Evolutionary conservation across 345 rosid species (phyloP), one percentile per base, ranked within the genome.

Genomic region (Passiflora organensis): DNA sequence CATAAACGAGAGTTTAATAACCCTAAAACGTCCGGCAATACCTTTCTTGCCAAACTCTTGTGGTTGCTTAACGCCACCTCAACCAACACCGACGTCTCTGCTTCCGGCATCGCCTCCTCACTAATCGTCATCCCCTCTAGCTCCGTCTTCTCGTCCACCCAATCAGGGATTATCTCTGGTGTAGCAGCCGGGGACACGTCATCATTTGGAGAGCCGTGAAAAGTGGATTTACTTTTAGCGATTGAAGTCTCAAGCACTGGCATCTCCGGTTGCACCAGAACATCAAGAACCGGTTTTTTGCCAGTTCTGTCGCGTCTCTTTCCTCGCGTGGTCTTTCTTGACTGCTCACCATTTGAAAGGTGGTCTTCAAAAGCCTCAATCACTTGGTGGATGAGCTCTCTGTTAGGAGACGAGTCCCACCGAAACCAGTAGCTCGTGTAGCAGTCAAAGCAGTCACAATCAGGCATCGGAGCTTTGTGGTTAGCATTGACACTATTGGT

Each of bases 21-120:
- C 36, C 97, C 96, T 56, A 93, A 55, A 74, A 93, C 85, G 82
- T 93, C 97, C 96, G 99, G 97, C 28, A 93, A 55, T 50, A 93
- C 94, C 76, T 93, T 93, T 72, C 97, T 81, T 15, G 81, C 99
- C 66, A 93, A 64, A 23, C 99, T 94, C 72, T 79, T 86, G 67
- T 76, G 84, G 44, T 53, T 64, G 16, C 42, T 59, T 1, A 32
- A 45, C 54, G 56, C 71, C 53, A 54, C 68, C 45, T 62, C 64
- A 51, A 53, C 71, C 53, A 54, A 66, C 42, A 60, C 64, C 5
- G 21, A 6, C 25, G 38, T 41, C 43, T 9, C 38, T 41, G 50
- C 69, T 62, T 44, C 58, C 24, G 10, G 25, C 25, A 51, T 58
- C 48, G 19, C 51, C 41, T 10, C 43, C 54, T 53, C 66, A 23